These are phyloP conservation scores for Eremothecium sinecaudum DNA, from an alignment of 1,139 yeast genomes.

Conservation along the genomic window DNA sequence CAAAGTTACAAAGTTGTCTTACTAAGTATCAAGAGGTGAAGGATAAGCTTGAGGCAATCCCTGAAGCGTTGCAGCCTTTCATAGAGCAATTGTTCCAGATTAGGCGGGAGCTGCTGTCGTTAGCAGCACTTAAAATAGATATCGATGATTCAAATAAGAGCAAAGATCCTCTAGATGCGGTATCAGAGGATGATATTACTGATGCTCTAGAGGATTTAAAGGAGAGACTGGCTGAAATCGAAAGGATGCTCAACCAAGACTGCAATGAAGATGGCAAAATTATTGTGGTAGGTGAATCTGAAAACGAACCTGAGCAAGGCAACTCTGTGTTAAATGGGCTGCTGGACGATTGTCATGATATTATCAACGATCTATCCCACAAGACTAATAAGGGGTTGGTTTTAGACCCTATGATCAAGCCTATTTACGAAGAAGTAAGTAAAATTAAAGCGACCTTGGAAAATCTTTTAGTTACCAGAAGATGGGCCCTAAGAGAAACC, in stretches of 20 bases:
- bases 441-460: constrained; percentile 66
- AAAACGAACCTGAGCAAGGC: constrained; percentile 35
- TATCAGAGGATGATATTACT: constrained; percentile 17
- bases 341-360: constrained; percentile 71
- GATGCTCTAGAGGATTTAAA: constrained; percentile 31
- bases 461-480: constrained; percentile 74
- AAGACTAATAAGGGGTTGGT: constrained; percentile 37
- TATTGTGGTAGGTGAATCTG: constrained; percentile 32
- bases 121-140: too few species aligned
- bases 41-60: constrained; percentile 46
- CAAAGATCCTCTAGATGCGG: constrained; percentile 2
- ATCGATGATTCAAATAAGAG: constrained; percentile 26
- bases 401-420: constrained; percentile 42
- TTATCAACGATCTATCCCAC: constrained; percentile 63
- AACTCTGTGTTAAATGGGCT: constrained; percentile 63
- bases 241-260: too few species aligned
- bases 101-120: constrained; percentile 44
- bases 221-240: constrained; percentile 36
- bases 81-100: constrained; percentile 46
- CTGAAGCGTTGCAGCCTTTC: constrained; percentile 42
- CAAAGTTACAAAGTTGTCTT: constrained; percentile 50
- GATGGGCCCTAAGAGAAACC: constrained; percentile 95
- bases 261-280: constrained; percentile 41
- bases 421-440: constrained; percentile 46
- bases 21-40: constrained; percentile 46